Conservation (phyloP, 2,329 filamentous ascomycete species). For the Xylariaceae sp. region DNA sequence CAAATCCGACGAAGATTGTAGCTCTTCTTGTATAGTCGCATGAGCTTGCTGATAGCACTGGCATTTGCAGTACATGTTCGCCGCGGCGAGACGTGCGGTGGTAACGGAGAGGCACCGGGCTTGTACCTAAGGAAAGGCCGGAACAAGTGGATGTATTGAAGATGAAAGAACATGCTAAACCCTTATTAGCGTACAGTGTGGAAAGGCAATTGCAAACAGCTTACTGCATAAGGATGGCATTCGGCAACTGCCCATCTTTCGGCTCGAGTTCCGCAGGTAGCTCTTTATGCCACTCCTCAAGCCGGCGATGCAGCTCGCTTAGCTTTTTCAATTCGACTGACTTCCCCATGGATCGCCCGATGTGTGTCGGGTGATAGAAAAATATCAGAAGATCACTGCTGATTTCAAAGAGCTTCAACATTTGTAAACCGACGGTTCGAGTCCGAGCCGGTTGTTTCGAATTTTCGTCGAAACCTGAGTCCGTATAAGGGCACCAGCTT, state of each 20-base stretch:
- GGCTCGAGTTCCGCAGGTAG: conserved; percentile 84
- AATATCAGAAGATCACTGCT: conserved; percentile 83
- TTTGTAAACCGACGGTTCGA: conserved; percentile 74
- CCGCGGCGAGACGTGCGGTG: conserved; percentile 81
- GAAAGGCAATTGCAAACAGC: conserved; percentile 34
- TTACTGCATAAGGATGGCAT: conserved; percentile 79
- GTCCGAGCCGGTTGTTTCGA: conserved; percentile 78
- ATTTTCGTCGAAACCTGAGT: conserved; percentile 70
- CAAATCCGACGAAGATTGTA: conserved; percentile 91
- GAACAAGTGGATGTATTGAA: conserved; percentile 94
- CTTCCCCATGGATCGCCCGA: conserved; percentile 64
- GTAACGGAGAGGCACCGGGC: conserved; percentile 75
- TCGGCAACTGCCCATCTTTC: conserved; percentile 82
- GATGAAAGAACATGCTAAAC: conserved; percentile 90
- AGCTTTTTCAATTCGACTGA: conserved; percentile 86
- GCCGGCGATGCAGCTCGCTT: conserved; percentile 81
- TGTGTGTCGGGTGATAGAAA: conserved; percentile 81
- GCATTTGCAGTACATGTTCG: conserved; percentile 90
- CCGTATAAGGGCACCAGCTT: conserved; percentile 83
- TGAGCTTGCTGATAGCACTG: conserved; percentile 84
- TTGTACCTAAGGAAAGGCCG: conserved; percentile 91
- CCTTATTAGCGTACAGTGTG: conserved; percentile 1
- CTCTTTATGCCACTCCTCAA: conserved; percentile 84
- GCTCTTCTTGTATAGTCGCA: conserved; percentile 87
- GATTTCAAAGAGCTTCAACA: conserved; percentile 84